Evolutionary conservation across 306 rosid species (phyloP).

Genomic region (Spatholobus suberectus): DNA sequence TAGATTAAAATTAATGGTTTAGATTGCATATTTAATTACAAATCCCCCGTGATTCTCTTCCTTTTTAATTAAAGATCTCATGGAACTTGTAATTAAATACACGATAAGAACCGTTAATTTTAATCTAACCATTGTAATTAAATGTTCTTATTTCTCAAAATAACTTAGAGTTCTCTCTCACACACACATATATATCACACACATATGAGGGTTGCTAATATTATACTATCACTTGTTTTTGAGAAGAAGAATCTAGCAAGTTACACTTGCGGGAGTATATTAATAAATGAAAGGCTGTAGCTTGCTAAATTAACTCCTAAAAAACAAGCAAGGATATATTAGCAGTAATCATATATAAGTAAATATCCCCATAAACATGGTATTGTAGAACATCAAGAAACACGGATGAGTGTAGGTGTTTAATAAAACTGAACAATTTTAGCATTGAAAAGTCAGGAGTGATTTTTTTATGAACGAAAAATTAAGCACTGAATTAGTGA

Average conservation of each 20-base stretch:
- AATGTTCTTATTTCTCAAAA: background rate
- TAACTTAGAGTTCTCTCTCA: background rate
- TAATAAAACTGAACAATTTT: background rate
- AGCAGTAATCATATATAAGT: background rate
- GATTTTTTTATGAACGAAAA: slow-evolving; percentile 3
- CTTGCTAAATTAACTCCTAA: background rate
- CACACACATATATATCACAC: background rate
- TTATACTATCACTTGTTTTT: background rate
- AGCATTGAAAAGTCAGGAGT: background rate
- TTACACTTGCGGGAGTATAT: background rate
- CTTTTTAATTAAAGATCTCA: background rate
- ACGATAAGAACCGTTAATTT: background rate
- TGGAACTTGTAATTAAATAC: background rate
- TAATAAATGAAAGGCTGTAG: background rate
- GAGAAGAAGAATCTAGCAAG: background rate
- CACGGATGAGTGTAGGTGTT: background rate
- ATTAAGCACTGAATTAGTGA: background rate
- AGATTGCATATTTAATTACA: background rate
- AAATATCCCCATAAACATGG: background rate
- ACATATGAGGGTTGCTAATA: background rate
- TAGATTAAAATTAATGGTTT: background rate
- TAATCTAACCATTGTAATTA: background rate
- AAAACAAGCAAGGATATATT: background rate
- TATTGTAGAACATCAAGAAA: slow-evolving; percentile 9
- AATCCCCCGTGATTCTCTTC: background rate